Base-by-base conservation (phyloP, 805 yeast genomes). In the Yamadazyma laniorum region DNA sequence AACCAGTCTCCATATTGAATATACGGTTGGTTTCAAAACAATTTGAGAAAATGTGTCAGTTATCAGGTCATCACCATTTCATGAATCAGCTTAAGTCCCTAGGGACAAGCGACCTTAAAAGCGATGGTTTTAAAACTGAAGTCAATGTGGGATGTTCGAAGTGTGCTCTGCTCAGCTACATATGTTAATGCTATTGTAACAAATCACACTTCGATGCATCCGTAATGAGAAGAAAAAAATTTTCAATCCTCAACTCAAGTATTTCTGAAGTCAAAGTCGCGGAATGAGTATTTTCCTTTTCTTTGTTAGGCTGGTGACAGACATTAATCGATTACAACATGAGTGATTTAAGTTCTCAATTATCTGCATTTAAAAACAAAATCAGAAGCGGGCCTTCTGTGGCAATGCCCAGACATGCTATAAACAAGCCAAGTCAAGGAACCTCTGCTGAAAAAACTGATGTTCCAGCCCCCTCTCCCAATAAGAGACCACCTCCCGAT, bases 101-200 rank as follows among this genome's bases (percentile, higher is more conserved):
- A 67, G 73, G 72, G 23, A 21, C 34, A 18, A 82, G 87, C 88
- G 82, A 83, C 95, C 95, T 87, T 89, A 63, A 82, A 86, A 79
- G 90, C 95, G 88, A 88, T 88, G 96, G 96, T 88, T 88, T 88
- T 88, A 86, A 84, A 82, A 87, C 79, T 81, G 93, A 64, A 7
- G 17, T 35, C 32, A 17, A 25, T 40, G 14, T 40, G 29, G 42
- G 34, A 60, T 54, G 34, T 37, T 45, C 52, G 61, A 61, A 40
- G 62, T 39, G 34, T 43, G 42, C 27, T 26, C 33, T 32, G 25
- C 33, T 29, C 34, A 29, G 39, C 39, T 22, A 28, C 39, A 21
- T 13, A 29, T 18, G 45, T 42, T 42, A 37, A 42, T 35, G 45
- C 45, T 32, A 29, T 31, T 16, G 16, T 29, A 21, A 28, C 31